phyloP scores from a whole-genome alignment of 2,329 filamentous ascomycete species.

The Boeremia exigua region DNA sequence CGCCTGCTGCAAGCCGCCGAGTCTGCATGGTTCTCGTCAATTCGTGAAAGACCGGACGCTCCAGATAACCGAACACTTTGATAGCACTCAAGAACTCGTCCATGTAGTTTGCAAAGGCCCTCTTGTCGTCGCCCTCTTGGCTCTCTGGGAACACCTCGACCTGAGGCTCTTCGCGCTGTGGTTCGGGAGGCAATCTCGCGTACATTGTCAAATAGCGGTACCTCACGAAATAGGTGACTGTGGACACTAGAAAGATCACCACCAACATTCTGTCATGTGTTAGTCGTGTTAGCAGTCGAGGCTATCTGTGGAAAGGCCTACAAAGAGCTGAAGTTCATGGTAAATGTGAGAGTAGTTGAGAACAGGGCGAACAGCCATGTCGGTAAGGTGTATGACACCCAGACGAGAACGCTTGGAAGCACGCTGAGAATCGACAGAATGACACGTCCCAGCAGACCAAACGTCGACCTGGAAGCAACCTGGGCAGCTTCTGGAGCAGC shows the following conservation, averaged over 20 bases:
- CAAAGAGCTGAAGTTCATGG: conserved; percentile 97
- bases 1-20: conserved; percentile 90
- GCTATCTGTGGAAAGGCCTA: conserved; percentile 54
- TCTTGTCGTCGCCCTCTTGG: conserved; percentile 87
- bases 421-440: conserved; percentile 59
- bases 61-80: conserved; percentile 97
- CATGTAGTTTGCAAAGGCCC: conserved; percentile 91
- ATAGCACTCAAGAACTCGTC: conserved; percentile 98
- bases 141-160: conserved; percentile 94
- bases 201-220: conserved; percentile 99
- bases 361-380: conserved; percentile 88
- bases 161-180: conserved; percentile 93
- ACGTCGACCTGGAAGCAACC: conserved; percentile 35
- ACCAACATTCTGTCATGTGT: conserved; percentile 63
- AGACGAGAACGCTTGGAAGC: conserved; percentile 70
- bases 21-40: conserved; percentile 98
- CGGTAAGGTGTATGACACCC: conserved; percentile 83
- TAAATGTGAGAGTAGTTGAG: conserved; percentile 92
- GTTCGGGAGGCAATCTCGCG: conserved; percentile 88
- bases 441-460: conserved; percentile 56
- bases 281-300: conserved; percentile 11
- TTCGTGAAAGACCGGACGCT: conserved; percentile 96
- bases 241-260: conserved; percentile 76
- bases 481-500: conserved; percentile 21
- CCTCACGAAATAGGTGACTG: conserved; percentile 88